Evolutionary conservation across 208 protist genomes (phyloP), one percentile per base, ranked within the genome.

Genomic region (Herpetomonas muscarum): DNA sequence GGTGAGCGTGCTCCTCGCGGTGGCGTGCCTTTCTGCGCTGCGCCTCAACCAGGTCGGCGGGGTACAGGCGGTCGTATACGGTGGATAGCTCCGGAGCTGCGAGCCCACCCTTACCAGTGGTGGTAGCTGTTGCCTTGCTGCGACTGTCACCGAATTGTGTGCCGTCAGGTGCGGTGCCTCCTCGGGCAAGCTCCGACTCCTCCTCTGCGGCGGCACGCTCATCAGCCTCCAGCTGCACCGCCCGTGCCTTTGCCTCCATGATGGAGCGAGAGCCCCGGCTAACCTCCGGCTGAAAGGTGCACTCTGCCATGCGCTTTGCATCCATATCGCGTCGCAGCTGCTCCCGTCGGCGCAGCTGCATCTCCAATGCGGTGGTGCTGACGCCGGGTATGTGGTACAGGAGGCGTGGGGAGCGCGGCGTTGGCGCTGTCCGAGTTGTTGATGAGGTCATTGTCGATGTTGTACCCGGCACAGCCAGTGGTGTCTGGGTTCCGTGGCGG

Each of bases 31-130:
- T 49, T 31, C 54, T 53, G 7, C 49, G 55, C 17, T 61, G 50
- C 1, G 68, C 66, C 2, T 58, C 63, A 9, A 46, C 45, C 22
- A 81, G 61, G 45, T 76, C 52, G 9, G 53, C 68, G 2, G 77
- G 81, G 76, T 89, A 89, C 7, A 92, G 72, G 0, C 85, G 81
- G 10, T 87, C 61, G 70, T 85, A 89, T 25, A 92, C 85, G 22
- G 64, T 58, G 17, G 41, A 46, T 5, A 46, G 15, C 21, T 52
- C 31, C 6, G 3, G 46, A 21, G 49, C 32, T 1, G 47, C 56
- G 17, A 31, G 25, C 15, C 26, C 21, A 7, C 26, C 34, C 19
- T 4, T 45, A n/a, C n/a, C n/a, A n/a, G n/a, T n/a, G n/a, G n/a
- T n/a, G n/a, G n/a, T n/a, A n/a, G n/a, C n/a, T n/a, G n/a, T 24